Evolutionary conservation across 1,284 basidiomycete genomes (phyloP), one percentile per base, ranked within the genome.

Genomic region (Marasmius tenuissimus): DNA sequence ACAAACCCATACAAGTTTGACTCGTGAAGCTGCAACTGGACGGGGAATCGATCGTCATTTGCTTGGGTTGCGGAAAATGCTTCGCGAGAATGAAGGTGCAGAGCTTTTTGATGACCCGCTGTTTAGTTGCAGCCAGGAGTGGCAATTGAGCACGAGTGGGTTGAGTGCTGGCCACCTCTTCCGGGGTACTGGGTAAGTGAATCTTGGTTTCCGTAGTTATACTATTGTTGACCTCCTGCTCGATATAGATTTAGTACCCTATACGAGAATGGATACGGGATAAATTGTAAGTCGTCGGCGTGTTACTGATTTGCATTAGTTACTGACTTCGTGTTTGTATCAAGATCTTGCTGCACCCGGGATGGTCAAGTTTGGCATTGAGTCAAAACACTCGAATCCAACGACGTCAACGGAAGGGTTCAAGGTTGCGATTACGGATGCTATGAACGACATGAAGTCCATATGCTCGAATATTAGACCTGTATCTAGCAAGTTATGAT

Each of bases 111-210:
- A 92, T 12, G 96, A 98, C 75, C 81, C 86, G 45, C 72, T 96
- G 16, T 97, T 95, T 74, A 76, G 79, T 48, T 83, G 84, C 67
- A 94, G 92, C 69, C 85, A 92, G 70, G 85, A 87, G 63, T 98
- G 96, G 96, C 93, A 91, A 71, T 79, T 98, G 56, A 95, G 92
- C 69, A 98, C 97, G 6, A 96, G 93, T 75, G 95, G 93, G 3
- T 74, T 98, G 67, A 94, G 90, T 73, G 89, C 92, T 20, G 96
- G 96, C 0, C 83, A 90, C 69, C 81, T 91, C 57, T 98, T 98
- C 77, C 86, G 88, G 57, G 97, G 96, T 1, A 98, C 96, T 7
- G 96, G 96, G 79, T 90, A 74, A 66, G 86, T 77, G 63, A 38
- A 42, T 70, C 33, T 33, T 55, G 58, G 22, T 69, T 52, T 56